A percentile compares a stretch with the other conserved stretches of the same genome.
Conservation (phyloP, 2,329 filamentous ascomycete species). For the Tolypocladium tropicale region DNA sequence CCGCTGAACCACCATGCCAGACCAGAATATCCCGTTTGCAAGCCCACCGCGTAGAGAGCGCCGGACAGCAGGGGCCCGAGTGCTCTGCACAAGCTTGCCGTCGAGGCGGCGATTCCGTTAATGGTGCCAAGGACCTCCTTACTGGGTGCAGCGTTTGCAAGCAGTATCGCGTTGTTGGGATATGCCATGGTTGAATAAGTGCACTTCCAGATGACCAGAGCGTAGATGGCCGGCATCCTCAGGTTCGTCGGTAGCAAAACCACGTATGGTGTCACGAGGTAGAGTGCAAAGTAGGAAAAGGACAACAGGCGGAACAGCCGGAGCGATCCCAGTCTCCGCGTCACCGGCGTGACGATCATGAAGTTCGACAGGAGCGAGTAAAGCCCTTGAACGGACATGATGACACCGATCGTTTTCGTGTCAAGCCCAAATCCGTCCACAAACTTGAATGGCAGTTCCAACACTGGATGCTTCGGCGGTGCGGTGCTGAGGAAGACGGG, state of each 20-base stretch:
- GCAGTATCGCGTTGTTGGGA: slow-evolving; percentile 78
- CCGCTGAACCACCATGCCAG: slow-evolving; percentile 91
- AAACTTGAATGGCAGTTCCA: slow-evolving; percentile 74
- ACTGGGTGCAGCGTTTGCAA: slow-evolving; percentile 79
- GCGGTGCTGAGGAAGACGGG: slow-evolving; percentile 80
- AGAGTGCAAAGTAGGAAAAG: slow-evolving; percentile 75
- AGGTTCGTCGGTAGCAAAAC: slow-evolving; percentile 66
- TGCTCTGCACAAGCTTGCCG: slow-evolving; percentile 78
- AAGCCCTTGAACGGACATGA: slow-evolving; percentile 79
- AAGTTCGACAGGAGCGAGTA: slow-evolving; percentile 85
- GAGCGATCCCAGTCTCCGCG: slow-evolving; percentile 65
- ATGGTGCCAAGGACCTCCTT: slow-evolving; percentile 80
- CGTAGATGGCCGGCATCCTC: slow-evolving; percentile 65
- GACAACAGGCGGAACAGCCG: slow-evolving; percentile 75
- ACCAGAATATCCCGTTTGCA: slow-evolving; percentile 72
- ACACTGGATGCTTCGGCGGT: slow-evolving; percentile 37
- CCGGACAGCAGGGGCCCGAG: slow-evolving; percentile 86
- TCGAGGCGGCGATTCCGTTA: slow-evolving; percentile 86
- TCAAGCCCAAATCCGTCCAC: slow-evolving; percentile 75
- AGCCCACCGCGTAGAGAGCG: slow-evolving; percentile 69
- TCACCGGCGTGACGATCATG: slow-evolving; percentile 71
- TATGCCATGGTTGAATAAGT: slow-evolving; percentile 87
- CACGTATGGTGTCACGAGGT: slow-evolving; percentile 80
- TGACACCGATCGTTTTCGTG: slow-evolving; percentile 75
- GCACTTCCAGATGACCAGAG: slow-evolving; percentile 81